phyloP scores from a whole-genome alignment of 2,329 filamentous ascomycete species.

The Orbilia javanica region DNA sequence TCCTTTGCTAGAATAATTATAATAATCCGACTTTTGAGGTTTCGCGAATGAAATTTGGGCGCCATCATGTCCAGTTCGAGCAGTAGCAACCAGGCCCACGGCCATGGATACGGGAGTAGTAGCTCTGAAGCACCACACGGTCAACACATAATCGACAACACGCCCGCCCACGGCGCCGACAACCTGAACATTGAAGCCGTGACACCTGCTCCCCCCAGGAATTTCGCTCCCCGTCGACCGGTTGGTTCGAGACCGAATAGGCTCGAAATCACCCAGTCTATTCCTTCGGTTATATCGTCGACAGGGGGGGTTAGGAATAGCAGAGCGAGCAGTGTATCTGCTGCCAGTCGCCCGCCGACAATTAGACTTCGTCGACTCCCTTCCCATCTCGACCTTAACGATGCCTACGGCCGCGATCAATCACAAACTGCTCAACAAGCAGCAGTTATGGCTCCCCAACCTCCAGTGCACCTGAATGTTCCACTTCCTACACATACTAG shows the following conservation, averaged over 20 bases:
- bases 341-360: conserved; percentile 43
- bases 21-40: neutral
- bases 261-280: conserved; percentile 31
- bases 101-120: neutral
- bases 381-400: conserved; percentile 47
- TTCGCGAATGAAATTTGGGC: neutral
- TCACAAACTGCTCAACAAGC: conserved; percentile 11
- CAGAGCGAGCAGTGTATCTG: conserved; percentile 42
- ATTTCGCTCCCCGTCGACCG: conserved; percentile 47
- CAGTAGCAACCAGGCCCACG: neutral
- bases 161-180: conserved; percentile 21
- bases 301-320: conserved; percentile 17
- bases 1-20: too few relatives aligned
- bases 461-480: conserved; percentile 25
- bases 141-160: conserved; percentile 7
- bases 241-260: conserved; percentile 31
- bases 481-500: conserved; percentile 33
- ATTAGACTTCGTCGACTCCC: conserved; percentile 54
- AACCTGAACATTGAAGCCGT: conserved; percentile 24
- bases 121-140: neutral
- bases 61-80: conserved; percentile 42
- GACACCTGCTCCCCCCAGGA: conserved; percentile 18
- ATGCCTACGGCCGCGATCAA: conserved; percentile 38
- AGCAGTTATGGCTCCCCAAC: conserved; percentile 29
- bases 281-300: conserved; percentile 50